Base-by-base conservation (phyloP, 148 eudicot species). In the Fallopia convolvulus region DNA sequence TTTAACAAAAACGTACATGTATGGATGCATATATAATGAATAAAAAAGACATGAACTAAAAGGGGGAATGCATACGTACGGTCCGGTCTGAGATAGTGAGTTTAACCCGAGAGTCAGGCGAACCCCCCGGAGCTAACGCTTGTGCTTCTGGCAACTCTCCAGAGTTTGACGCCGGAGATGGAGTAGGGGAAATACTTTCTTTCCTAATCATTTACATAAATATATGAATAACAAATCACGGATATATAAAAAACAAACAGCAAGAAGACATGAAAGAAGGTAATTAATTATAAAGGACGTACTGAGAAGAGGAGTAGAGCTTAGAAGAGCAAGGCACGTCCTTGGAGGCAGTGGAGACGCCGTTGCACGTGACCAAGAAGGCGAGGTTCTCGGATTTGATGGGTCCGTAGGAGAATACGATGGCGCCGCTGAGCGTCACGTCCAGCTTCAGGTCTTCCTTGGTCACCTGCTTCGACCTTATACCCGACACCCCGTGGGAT, bases 381-480 rank as follows among this genome's bases (percentile, higher is more conserved):
- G 88, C 84, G 49, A 61, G 79, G 0, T 5, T 46, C 13, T 81
- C 72, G 5, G 82, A 79, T 61, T 75, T 79, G 33, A 85, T 77
- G 53, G 84, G 76, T 18, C 84, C 86, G 10, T 40, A 73, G 10
- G 71, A 74, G 78, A 81, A 85, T 12, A 73, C 68, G 20, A 85
- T 68, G 3, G 77, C 49, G 8, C 88, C 88, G 26, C 84, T 85
- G 10, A 85, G 74, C 12, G 6, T 13, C 40, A 83, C 20, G 58
- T 79, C 81, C 36, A 85, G 81, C 76, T 80, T 83, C 79, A 85
- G 75, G n/a, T 83, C 88, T 68, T 85, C 86, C 30, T 65, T 66
- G 8, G 2, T 71, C 60, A 77, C 17, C 7, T 53, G 17, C 63
- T 83, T 81, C 53, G 72, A 72, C 48, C 56, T 5, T 4, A 85